A percentile compares a stretch with the other conserved stretches of the same genome.
These are phyloP conservation scores for Talaromyces amestolkiae DNA, from an alignment of 2,329 filamentous ascomycete genomes.

Conservation along the genomic window DNA sequence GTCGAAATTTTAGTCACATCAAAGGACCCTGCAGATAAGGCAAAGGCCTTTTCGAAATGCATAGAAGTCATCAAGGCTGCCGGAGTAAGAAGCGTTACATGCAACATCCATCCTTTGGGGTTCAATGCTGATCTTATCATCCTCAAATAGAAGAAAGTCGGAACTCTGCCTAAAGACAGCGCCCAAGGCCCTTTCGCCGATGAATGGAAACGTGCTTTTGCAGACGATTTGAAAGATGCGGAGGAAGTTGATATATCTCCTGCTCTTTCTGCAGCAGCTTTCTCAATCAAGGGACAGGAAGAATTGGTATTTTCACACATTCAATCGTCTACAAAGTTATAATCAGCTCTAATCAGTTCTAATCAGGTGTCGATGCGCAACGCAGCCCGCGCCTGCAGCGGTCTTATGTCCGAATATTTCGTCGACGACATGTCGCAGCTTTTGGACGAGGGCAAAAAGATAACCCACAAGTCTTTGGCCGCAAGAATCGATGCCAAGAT, in stretches of 20 bases:
- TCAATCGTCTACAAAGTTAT: background rate
- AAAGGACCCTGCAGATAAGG: conserved; percentile 88
- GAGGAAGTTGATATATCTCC: conserved; percentile 83
- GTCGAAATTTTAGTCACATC: conserved; percentile 88
- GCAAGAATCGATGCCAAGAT: conserved; percentile 87
- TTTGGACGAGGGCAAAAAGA: conserved; percentile 93
- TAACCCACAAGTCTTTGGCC: conserved; percentile 83
- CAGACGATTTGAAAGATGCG: conserved; percentile 75
- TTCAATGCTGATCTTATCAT: background rate
- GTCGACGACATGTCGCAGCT: conserved; percentile 97
- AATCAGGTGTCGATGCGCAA: conserved; percentile 80
- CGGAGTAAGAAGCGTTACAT: conserved; percentile 59
- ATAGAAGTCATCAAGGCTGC: conserved; percentile 81
- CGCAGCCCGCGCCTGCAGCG: conserved; percentile 88
- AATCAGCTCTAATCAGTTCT: background rate
- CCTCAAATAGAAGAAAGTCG: conserved; percentile 74
- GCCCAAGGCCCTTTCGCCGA: conserved; percentile 87
- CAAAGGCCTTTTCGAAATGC: conserved; percentile 82
- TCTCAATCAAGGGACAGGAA: conserved; percentile 91
- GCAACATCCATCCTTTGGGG: background rate
- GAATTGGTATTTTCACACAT: conserved; percentile 60
- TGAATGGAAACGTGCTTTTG: conserved; percentile 87
- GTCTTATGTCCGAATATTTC: conserved; percentile 93
- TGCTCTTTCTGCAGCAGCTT: conserved; percentile 77
- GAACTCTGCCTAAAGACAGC: conserved; percentile 78